Percentiles rank a stretch among this genome's conserved stretches.
phyloP scores from a whole-genome alignment of 2,329 filamentous ascomycete species.

The Fusarium avenaceum region DNA sequence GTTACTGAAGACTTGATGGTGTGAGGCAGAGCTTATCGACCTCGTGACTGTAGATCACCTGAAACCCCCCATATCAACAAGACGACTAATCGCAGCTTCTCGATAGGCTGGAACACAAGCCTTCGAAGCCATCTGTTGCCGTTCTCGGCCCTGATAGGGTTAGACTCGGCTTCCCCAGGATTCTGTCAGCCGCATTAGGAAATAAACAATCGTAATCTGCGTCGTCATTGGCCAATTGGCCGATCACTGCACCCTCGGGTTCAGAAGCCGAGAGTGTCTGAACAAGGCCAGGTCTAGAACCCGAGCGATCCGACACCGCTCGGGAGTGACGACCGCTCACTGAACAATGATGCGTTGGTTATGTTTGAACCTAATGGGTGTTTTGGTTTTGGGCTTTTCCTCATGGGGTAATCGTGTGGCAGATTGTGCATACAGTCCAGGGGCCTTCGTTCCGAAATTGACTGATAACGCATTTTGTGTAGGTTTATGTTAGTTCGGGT shows the following conservation, averaged over 20 bases:
- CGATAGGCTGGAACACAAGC: slow-evolving; percentile 8
- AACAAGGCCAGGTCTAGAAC: background rate
- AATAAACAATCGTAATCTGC: background rate
- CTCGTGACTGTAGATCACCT: slow-evolving; percentile 14
- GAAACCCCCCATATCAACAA: background rate
- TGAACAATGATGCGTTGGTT: slow-evolving; percentile 1
- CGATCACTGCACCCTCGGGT: slow-evolving; percentile 6
- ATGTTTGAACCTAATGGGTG: background rate
- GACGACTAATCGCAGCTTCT: background rate
- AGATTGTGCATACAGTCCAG: slow-evolving; percentile 10
- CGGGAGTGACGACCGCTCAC: background rate
- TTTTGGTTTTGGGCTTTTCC: slow-evolving; percentile 9
- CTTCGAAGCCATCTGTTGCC: background rate
- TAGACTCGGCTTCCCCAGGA: slow-evolving; percentile 11
- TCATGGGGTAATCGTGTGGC: background rate
- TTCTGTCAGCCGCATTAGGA: slow-evolving; percentile 11
- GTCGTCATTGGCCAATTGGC: background rate
- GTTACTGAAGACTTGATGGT: slow-evolving; percentile 7
- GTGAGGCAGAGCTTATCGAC: slow-evolving; percentile 3
- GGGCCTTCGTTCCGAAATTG: background rate
- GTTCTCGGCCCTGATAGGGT: slow-evolving; percentile 2
- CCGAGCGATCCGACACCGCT: slow-evolving; percentile 8
- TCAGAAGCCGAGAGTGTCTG: slow-evolving; percentile 4
- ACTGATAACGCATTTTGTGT: background rate
- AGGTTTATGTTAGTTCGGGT: background rate